Evolutionary conservation across 176 grass and related monocot species (phyloP), one percentile per base, ranked within the genome.

Genomic region (Tillandsia fasciculata): DNA sequence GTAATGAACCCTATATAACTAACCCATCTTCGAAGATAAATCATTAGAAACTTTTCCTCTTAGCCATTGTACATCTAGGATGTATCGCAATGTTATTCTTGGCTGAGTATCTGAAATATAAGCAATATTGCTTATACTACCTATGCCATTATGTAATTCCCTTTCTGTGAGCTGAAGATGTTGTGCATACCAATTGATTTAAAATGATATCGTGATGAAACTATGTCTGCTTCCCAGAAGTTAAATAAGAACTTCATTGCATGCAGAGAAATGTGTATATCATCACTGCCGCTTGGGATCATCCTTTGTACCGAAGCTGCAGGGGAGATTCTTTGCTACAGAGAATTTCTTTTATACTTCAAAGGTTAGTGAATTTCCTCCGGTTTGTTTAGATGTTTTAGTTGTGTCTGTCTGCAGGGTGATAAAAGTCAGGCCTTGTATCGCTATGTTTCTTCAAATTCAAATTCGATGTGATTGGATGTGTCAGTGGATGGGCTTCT

Each of bases 281-380:
- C 74, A 64, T 73, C 64, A 76, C 68, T 97, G 93, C 53, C 79
- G 63, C 67, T 68, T 97, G 50, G 86, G 89, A 77, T 85, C 72
- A 12, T 70, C 79, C 74, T 92, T 76, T 77, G 77, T 90, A 58
- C 93, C 89, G 71, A 86, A 87, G 54, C 65, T 90, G 8, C 63
- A 85, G 48, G 93, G 89, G 59, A 91, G 76, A 53, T 92, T 92
- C 75, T 77, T 92, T 50, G 93, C 93, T 50, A 97, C 89, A 24
- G 93, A 97, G 74, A 96, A 97, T 72, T 97, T 97, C 77, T 90
- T 84, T 73, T 66, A 97, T 65, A 97, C 93, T 29, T 85, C 82
- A 24, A 97, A 97, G 89, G 93, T 96, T 64, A 27, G 15, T 18
- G 47, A 63, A 63, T 14, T 52, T n/a, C 51, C 12, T 59, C 54